phyloP scores from a whole-genome alignment of 805 yeast species.

The Schizosaccharomyces osmophilus region DNA sequence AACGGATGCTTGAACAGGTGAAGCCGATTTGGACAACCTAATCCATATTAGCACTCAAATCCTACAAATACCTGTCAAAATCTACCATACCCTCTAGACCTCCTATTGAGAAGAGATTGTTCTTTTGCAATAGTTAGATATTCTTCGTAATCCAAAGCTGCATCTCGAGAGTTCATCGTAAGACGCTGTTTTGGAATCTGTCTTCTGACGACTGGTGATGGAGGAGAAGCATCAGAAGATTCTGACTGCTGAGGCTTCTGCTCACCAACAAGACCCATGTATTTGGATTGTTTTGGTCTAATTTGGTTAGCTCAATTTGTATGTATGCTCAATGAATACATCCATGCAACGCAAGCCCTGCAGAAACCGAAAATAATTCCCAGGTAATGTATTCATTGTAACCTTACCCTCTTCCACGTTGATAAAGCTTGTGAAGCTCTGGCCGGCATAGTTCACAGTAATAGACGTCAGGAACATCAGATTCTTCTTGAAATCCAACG shows the following conservation, averaged over 20 bases:
- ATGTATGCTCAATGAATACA: no score
- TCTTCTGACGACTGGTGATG: background rate
- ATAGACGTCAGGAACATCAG: conserved; percentile 71
- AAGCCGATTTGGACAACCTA: background rate
- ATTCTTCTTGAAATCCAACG: conserved; percentile 57
- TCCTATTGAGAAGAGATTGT: background rate
- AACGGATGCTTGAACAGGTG: background rate
- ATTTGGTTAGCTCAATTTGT: no score
- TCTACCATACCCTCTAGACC: background rate
- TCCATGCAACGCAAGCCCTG: no score
- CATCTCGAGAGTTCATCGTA: conserved; percentile 14
- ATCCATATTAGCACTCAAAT: background rate
- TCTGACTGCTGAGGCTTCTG: background rate
- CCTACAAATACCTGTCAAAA: background rate
- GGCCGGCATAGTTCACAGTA: conserved; percentile 88
- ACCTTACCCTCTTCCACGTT: conserved; percentile 19
- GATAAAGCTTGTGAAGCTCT: conserved; percentile 39
- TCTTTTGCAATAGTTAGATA: background rate
- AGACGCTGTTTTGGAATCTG: conserved; percentile 11
- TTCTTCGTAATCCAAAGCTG: conserved; percentile 6
- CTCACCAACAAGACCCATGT: background rate
- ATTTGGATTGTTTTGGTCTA: background rate
- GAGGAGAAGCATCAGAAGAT: background rate
- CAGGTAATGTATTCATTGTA: no score
- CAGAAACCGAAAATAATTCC: no score